Percentiles rank a stretch among this genome's conserved stretches.
Conservation (phyloP, 2,329 filamentous ascomycete genomes). For the Aspergillus proliferans region DNA sequence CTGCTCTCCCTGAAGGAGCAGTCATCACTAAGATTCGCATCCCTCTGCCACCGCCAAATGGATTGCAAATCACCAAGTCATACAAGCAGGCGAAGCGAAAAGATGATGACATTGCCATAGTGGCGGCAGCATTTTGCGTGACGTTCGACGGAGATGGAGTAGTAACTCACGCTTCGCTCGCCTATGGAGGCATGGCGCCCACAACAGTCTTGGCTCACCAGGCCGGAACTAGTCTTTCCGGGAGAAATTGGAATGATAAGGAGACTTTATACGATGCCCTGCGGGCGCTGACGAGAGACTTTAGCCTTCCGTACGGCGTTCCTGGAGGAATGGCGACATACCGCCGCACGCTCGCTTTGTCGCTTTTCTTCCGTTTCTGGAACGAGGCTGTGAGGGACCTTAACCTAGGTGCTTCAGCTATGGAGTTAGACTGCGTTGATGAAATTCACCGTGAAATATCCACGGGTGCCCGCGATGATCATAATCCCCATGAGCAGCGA, state of each 20-base stretch:
- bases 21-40: conserved; percentile 85
- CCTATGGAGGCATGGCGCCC: conserved; percentile 77
- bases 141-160: not conserved
- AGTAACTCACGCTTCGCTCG: not conserved
- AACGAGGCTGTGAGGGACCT: conserved; percentile 69
- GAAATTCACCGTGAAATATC: conserved; percentile 53
- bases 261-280: conserved; percentile 83
- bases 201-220: conserved; percentile 82
- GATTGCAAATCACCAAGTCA: too few species aligned
- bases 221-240: conserved; percentile 65
- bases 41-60: conserved; percentile 59
- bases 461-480: not conserved
- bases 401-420: conserved; percentile 41
- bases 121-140: conserved; percentile 77
- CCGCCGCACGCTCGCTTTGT: conserved; percentile 78
- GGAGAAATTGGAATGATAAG: conserved; percentile 72
- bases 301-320: conserved; percentile 81
- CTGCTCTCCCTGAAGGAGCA: conserved; percentile 68
- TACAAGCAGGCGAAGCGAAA: conserved; percentile 98
- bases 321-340: conserved; percentile 98
- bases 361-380: conserved; percentile 97
- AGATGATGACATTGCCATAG: conserved; percentile 97
- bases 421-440: conserved; percentile 68
- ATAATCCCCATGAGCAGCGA: conserved; percentile 49
- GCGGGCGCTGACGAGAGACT: conserved; percentile 82